Percentiles rank a stretch among this genome's conserved stretches.
Evolutionary conservation across 306 rosid genomes (phyloP).

Genomic region (Mucuna pruriens): DNA sequence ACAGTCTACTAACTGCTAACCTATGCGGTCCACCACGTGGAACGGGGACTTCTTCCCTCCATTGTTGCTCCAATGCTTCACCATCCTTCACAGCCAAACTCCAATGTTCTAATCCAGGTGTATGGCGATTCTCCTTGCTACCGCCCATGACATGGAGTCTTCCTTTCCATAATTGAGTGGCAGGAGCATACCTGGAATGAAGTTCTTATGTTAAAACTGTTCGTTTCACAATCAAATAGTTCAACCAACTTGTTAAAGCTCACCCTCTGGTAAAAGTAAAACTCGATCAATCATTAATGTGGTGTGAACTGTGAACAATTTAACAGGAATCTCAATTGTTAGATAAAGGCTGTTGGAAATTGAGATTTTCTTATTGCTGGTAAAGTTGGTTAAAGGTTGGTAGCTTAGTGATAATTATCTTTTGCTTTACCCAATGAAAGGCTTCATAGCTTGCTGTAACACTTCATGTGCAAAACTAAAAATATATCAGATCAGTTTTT

Average conservation of each 20-base stretch:
- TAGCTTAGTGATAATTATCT: no score
- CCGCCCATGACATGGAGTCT: constrained; percentile 98
- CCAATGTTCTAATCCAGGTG: constrained; percentile 90
- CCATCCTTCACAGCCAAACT: constrained; percentile 89
- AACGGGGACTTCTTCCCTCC: constrained; percentile 80
- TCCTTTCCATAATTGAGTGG: constrained; percentile 91
- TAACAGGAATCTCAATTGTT: constrained; percentile 14
- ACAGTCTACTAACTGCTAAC: constrained; percentile 59
- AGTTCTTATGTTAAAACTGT: constrained; percentile 20
- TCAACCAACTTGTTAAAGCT: constrained; percentile 5
- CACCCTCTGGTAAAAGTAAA: neutral
- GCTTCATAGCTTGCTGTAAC: no score
- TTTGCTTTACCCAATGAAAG: no score
- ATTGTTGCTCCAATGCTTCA: constrained; percentile 65
- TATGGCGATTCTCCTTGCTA: constrained; percentile 90
- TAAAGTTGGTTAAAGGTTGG: no score
- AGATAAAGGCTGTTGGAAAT: no score
- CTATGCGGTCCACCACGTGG: constrained; percentile 98
- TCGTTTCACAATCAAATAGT: constrained; percentile 25
- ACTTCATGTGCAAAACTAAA: no score
- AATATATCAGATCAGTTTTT: no score
- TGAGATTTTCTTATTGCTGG: no score
- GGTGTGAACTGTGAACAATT: neutral
- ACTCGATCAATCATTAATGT: constrained; percentile 10
- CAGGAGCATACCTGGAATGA: constrained; percentile 78